Percentiles rank a stretch among this genome's conserved stretches.
These are phyloP conservation scores for Butyriboletus appendiculatus DNA, from an alignment of 1,284 basidiomycete species.

Conservation along the genomic window DNA sequence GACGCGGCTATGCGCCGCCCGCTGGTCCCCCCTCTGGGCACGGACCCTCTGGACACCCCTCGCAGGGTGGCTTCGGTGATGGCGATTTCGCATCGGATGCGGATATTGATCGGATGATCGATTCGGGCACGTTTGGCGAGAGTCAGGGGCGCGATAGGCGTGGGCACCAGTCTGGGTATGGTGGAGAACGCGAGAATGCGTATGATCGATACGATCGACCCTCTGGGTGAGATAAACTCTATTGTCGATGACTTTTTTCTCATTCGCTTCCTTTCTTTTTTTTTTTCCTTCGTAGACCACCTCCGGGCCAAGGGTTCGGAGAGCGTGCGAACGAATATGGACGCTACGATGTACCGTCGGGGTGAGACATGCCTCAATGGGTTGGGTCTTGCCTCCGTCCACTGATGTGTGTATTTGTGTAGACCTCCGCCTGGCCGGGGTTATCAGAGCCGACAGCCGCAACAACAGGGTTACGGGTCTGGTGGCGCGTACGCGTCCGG, in stretches of 20 bases:
- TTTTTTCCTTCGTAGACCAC: conserved; percentile 5
- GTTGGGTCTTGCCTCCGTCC: background rate
- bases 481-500: background rate
- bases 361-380: conserved; percentile 12
- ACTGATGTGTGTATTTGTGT: background rate
- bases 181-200: background rate
- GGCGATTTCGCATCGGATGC: conserved; percentile 32
- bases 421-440: conserved; percentile 20
- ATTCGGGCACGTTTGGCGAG: conserved; percentile 12
- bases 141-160: background rate
- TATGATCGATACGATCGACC: conserved; percentile 12
- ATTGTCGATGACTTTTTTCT: background rate
- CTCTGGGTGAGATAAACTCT: conserved; percentile 16
- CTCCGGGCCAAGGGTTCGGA: conserved; percentile 8
- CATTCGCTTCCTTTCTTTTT: background rate
- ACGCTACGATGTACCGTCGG: conserved; percentile 22
- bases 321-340: conserved; percentile 13
- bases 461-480: conserved; percentile 6
- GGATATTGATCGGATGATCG: conserved; percentile 26
- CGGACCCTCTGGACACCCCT: background rate
- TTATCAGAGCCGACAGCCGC: conserved; percentile 11
- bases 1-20: conserved; percentile 4
- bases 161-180: background rate
- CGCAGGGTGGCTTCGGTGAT: conserved; percentile 23
- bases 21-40: conserved; percentile 5